Percentiles rank a stretch among this genome's conserved stretches.
These are phyloP conservation scores for Tylopilus sp. DNA, from an alignment of 1,284 basidiomycete species.

Conservation along the genomic window DNA sequence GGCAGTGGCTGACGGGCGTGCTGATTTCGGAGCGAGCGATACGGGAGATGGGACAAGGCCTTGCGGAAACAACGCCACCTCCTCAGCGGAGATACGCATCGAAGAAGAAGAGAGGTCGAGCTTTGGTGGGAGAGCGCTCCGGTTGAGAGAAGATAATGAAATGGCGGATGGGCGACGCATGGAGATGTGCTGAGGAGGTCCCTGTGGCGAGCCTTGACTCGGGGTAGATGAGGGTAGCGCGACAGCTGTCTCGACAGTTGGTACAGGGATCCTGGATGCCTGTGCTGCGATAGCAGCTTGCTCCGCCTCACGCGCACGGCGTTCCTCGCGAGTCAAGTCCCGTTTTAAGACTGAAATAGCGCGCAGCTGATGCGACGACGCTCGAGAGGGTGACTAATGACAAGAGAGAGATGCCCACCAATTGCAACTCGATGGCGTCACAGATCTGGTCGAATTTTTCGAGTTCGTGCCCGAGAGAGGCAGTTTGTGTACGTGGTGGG, in stretches of 20 bases:
- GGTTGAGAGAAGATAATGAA: slow-evolving; percentile 70
- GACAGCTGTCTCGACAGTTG: slow-evolving; percentile 32
- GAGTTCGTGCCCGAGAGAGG: slow-evolving; percentile 63
- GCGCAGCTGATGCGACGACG: slow-evolving; percentile 44
- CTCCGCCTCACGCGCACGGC: slow-evolving; percentile 48
- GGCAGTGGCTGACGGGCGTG: slow-evolving; percentile 50
- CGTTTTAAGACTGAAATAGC: slow-evolving; percentile 68
- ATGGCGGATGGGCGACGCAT: slow-evolving; percentile 67
- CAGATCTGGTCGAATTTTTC: slow-evolving; percentile 76
- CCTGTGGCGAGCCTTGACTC: slow-evolving; percentile 30
- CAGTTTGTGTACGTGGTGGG: slow-evolving; percentile 60
- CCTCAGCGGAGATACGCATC: slow-evolving; percentile 58
- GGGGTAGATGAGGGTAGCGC: slow-evolving; percentile 16
- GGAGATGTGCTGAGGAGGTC: slow-evolving; percentile 24
- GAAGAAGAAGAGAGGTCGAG: slow-evolving; percentile 68
- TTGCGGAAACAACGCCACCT: slow-evolving; percentile 50
- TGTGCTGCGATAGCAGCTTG: slow-evolving; percentile 38
- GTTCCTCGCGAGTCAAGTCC: slow-evolving; percentile 59
- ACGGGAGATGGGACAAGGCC: slow-evolving; percentile 67
- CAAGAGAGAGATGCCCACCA: slow-evolving; percentile 44
- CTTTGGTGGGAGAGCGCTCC: slow-evolving; percentile 64
- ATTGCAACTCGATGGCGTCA: slow-evolving; percentile 65
- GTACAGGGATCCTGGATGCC: slow-evolving; percentile 25
- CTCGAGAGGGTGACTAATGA: slow-evolving; percentile 1
- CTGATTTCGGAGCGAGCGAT: slow-evolving; percentile 72